Evolutionary conservation across 345 rosid genomes (phyloP).

Genomic region (Eucalyptus marginata): DNA sequence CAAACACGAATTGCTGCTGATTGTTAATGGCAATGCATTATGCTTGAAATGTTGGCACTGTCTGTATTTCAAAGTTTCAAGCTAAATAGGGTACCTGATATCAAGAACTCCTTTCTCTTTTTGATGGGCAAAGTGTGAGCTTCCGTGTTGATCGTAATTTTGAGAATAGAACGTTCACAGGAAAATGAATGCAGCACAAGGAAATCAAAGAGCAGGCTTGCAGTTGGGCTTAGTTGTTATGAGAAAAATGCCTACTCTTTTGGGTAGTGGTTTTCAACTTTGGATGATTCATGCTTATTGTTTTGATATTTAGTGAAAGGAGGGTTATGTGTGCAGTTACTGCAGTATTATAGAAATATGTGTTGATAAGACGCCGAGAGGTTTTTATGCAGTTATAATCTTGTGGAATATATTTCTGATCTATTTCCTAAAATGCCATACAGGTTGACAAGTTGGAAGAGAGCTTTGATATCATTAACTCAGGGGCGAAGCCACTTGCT

Average conservation of each 20-base stretch:
- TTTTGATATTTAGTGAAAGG: not conserved
- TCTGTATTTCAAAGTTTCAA: not conserved
- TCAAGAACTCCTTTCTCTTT: not conserved
- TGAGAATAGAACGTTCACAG: not conserved
- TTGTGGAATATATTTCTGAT: not conserved
- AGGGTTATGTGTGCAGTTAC: not conserved
- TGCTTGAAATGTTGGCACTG: not conserved
- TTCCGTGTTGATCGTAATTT: not conserved
- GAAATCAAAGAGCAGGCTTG: not conserved
- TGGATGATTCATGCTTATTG: not conserved
- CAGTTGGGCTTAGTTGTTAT: not conserved
- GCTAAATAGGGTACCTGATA: not conserved
- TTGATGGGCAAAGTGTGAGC: not conserved
- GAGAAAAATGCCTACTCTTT: not conserved
- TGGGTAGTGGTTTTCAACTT: not conserved
- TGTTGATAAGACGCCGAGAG: not conserved
- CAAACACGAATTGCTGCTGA: not conserved
- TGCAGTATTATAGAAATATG: not conserved
- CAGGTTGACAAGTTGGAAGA: constrained; percentile 83
- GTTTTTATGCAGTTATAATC: not conserved
- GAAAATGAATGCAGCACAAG: not conserved
- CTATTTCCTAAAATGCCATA: not conserved
- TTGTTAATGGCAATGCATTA: not conserved
- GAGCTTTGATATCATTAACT: constrained; percentile 55
- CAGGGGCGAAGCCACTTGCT: constrained; percentile 83